A percentile compares a stretch with the other conserved stretches of the same genome.
Evolutionary conservation across 495 filamentous ascomycete species (phyloP).

Genomic region (Stereocaulon alpinum): DNA sequence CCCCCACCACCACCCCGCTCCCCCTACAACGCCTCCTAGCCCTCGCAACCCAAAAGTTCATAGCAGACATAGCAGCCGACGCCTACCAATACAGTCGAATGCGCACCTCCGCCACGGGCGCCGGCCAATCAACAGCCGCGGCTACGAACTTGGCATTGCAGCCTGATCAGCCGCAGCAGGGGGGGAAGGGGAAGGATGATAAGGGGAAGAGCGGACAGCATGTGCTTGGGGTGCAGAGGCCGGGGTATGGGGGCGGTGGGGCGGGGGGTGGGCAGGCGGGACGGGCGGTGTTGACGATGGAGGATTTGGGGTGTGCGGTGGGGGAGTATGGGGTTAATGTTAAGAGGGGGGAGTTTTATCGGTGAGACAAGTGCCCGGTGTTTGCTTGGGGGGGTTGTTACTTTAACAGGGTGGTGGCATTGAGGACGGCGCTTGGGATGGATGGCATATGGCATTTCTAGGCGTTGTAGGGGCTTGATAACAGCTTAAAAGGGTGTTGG

Average conservation of each 20-base stretch:
- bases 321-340: slow-evolving; percentile 96
- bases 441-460: neutral
- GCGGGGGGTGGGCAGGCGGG: slow-evolving; percentile 68
- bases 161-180: slow-evolving; percentile 35
- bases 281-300: slow-evolving; percentile 93
- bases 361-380: slow-evolving; percentile 39
- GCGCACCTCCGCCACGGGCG: slow-evolving; percentile 70
- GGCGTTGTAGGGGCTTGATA: neutral
- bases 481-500: neutral
- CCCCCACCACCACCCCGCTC: slow-evolving; percentile 70
- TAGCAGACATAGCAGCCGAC: slow-evolving; percentile 93
- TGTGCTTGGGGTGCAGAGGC: slow-evolving; percentile 68
- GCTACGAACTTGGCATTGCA: slow-evolving; percentile 32
- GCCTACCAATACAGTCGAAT: slow-evolving; percentile 96
- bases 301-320: slow-evolving; percentile 95
- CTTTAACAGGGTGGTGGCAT: neutral
- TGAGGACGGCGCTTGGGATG: neutral
- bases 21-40: slow-evolving; percentile 87
- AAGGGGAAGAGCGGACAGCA: slow-evolving; percentile 43
- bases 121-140: slow-evolving; percentile 54
- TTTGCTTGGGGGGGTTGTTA: neutral
- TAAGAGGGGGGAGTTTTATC: slow-evolving; percentile 94
- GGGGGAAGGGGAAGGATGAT: slow-evolving; percentile 60
- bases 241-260: slow-evolving; percentile 88
- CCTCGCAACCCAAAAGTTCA: slow-evolving; percentile 94